Base-by-base conservation (phyloP, 345 rosid species). In the Firmiana major region DNA sequence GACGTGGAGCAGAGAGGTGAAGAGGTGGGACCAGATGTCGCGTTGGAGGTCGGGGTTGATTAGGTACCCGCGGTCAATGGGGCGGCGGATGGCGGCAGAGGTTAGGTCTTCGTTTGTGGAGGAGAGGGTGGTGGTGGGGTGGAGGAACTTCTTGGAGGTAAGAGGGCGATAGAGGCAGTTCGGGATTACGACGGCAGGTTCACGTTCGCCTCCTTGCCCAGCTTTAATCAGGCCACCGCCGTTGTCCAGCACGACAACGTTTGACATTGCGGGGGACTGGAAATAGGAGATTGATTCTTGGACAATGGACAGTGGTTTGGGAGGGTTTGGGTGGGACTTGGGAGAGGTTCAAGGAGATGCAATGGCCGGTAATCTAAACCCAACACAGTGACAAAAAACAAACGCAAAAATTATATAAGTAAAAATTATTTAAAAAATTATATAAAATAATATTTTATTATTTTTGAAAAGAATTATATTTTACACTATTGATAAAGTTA, bases 21-120 rank as follows among this genome's bases (percentile, higher is more conserved):
- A 90, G 75, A 92, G 88, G 85, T 93, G 91, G 77, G 87, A 83
- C 98, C 97, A 95, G 51, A 95, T 93, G 71, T 95, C 98, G 7
- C 99, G 94, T 74, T 95, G 91, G 59, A 93, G 84, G 31, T 93
- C 98, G 2, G 90, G 85, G 88, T 95, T 95, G 46, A 90, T 92
- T 53, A 95, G 87, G 89, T 93, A 90, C 16, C 99, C 99, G 5
- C 98, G 94, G 88, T 95, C 99, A 73, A 93, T 87, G 34, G 99
- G 99, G 46, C 98, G 94, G 79, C 98, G 99, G 51, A 95, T 81
- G 63, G 94, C 85, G 71, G 99, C 98, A 79, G 98, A 93, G 73
- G 98, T 95, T 7, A 95, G 89, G 86, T 95, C 99, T 58, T 88
- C 93, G 64, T 81, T 70, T 49, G 76, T 19, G 51, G 86, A 57